These are phyloP conservation scores for Alternaria incomplexa DNA, from an alignment of 2,329 filamentous ascomycete species.

Conservation along the genomic window DNA sequence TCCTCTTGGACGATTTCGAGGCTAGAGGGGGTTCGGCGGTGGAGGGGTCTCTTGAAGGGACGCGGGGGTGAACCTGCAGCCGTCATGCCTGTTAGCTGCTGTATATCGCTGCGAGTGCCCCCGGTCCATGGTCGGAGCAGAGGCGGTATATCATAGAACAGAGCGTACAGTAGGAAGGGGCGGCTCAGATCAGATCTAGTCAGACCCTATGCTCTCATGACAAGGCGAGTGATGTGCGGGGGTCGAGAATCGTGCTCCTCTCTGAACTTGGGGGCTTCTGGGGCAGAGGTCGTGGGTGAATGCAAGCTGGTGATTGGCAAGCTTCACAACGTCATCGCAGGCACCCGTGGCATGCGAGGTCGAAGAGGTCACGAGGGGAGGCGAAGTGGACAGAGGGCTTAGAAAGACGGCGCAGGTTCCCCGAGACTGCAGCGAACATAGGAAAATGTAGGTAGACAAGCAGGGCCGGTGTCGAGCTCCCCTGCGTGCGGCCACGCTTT, in stretches of 20 bases:
- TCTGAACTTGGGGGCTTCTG: slow-evolving; percentile 1
- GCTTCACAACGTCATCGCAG: slow-evolving; percentile 26
- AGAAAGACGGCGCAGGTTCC: neutral
- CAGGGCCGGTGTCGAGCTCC: neutral
- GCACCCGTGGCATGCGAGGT: slow-evolving; percentile 1
- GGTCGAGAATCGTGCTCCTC: slow-evolving; percentile 4
- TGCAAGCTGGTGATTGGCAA: slow-evolving; percentile 39
- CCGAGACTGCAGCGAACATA: neutral
- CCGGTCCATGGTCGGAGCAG: slow-evolving; percentile 12
- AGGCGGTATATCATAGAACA: slow-evolving; percentile 9
- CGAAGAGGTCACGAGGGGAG: slow-evolving; percentile 14
- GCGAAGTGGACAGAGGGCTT: neutral
- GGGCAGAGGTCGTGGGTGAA: slow-evolving; percentile 33
- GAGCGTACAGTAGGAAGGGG: slow-evolving; percentile 27
- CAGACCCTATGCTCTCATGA: slow-evolving; percentile 36
- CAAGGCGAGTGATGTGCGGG: slow-evolving; percentile 24
- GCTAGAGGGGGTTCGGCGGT: slow-evolving; percentile 38
- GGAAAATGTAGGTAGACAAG: neutral
- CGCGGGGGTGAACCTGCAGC: slow-evolving; percentile 39
- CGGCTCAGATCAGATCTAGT: slow-evolving; percentile 14
- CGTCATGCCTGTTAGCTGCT: slow-evolving; percentile 37
- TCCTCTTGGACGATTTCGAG: slow-evolving; percentile 42
- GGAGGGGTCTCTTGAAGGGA: slow-evolving; percentile 25
- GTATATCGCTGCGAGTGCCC: slow-evolving; percentile 3
- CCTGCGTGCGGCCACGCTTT: slow-evolving; percentile 17